Conservation (phyloP, 305 asterid species). For the Lippia alba region DNA sequence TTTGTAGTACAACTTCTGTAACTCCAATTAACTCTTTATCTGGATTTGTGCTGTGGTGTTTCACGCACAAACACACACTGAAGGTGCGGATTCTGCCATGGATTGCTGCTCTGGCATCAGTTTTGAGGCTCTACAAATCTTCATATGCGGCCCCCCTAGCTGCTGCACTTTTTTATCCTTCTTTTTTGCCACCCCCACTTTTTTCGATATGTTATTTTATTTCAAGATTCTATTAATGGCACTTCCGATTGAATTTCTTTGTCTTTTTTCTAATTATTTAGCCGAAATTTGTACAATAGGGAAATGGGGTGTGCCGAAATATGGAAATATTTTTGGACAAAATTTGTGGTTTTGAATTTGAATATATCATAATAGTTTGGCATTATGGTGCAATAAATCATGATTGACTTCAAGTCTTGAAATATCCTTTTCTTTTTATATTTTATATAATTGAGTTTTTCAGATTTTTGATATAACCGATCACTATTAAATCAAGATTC, state of each 20-base stretch:
- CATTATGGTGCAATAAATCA: no score
- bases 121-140: slow-evolving; percentile 26
- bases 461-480: no score
- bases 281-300: slow-evolving; percentile 25
- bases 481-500: no score
- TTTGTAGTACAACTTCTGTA: slow-evolving; percentile 28
- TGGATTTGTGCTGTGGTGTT: slow-evolving; percentile 37
- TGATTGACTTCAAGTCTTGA: no score
- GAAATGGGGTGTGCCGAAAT: slow-evolving; percentile 10
- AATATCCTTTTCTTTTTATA: no score
- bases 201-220: slow-evolving; percentile 28
- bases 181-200: slow-evolving; percentile 28
- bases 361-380: no score
- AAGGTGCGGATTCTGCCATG: slow-evolving; percentile 32
- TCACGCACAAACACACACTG: slow-evolving; percentile 19
- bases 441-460: no score
- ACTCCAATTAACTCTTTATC: slow-evolving; percentile 12
- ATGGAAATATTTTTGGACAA: neutral
- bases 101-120: slow-evolving; percentile 25
- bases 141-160: slow-evolving; percentile 42
- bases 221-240: slow-evolving; percentile 36
- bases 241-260: slow-evolving; percentile 31
- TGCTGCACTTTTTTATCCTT: slow-evolving; percentile 24
- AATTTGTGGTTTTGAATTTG: no score
- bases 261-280: slow-evolving; percentile 4